A percentile compares a stretch with the other conserved stretches of the same genome.
Evolutionary conservation across 2,329 filamentous ascomycete genomes (phyloP).

Genomic region (Pestalotiopsis fici): DNA sequence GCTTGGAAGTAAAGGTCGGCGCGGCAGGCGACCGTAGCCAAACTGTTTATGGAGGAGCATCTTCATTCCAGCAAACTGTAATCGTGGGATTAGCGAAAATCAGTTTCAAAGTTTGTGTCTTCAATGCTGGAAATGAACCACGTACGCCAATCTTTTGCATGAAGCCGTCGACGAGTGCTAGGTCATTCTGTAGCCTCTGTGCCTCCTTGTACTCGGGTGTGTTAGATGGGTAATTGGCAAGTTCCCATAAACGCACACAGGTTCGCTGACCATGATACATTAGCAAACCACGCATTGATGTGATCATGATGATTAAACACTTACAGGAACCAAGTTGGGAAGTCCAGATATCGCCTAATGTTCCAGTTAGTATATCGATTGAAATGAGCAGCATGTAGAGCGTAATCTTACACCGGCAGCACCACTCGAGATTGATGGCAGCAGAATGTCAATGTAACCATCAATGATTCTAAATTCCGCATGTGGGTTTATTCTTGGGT

Average conservation of each 20-base stretch:
- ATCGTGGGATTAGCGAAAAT: neutral
- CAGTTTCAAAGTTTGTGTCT: neutral
- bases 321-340: neutral
- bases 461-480: slow-evolving; percentile 16
- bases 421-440: slow-evolving; percentile 15
- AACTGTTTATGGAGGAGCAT: slow-evolving; percentile 14
- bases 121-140: neutral
- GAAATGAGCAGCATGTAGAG: neutral
- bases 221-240: neutral
- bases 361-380: neutral
- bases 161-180: slow-evolving; percentile 12
- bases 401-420: slow-evolving; percentile 15
- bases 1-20: slow-evolving; percentile 9
- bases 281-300: neutral
- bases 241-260: slow-evolving; percentile 11
- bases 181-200: slow-evolving; percentile 8
- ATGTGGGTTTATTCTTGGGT: slow-evolving; percentile 5
- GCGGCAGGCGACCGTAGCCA: slow-evolving; percentile 11
- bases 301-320: neutral
- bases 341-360: neutral
- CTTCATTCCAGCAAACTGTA: slow-evolving; percentile 13
- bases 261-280: neutral
- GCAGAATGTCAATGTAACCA: slow-evolving; percentile 17
- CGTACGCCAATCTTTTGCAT: slow-evolving; percentile 14
- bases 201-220: slow-evolving; percentile 11